Percentiles rank a stretch among this genome's conserved stretches.
Conservation (phyloP, 2,329 filamentous ascomycete species). For the Metarhizium sp. region DNA sequence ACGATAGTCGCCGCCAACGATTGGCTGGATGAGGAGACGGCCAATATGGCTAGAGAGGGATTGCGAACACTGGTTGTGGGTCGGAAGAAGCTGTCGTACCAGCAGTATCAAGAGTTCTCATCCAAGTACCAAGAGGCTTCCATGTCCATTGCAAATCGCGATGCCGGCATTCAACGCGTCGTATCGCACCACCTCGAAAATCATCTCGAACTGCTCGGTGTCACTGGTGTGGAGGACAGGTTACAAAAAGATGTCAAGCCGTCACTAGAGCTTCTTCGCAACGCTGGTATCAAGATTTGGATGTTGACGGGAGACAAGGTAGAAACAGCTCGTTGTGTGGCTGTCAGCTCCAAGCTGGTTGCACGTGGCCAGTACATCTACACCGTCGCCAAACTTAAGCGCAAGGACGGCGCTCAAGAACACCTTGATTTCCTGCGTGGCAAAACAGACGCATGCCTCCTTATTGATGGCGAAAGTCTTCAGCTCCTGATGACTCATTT, state of each 20-base stretch:
- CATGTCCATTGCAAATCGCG: constrained; percentile 68
- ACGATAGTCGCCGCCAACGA: constrained; percentile 91
- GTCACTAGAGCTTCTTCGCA: constrained; percentile 86
- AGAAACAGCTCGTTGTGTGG: constrained; percentile 92
- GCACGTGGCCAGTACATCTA: constrained; percentile 92
- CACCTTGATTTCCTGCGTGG: constrained; percentile 80
- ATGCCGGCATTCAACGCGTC: constrained; percentile 70
- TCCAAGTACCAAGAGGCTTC: constrained; percentile 69
- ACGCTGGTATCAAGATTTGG: constrained; percentile 98
- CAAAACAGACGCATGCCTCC: constrained; percentile 77
- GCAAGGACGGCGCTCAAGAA: constrained; percentile 77
- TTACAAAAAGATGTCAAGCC: constrained; percentile 93
- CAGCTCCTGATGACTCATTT: constrained; percentile 76
- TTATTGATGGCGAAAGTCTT: constrained; percentile 91
- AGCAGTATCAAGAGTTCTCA: constrained; percentile 76
- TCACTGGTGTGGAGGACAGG: constrained; percentile 96
- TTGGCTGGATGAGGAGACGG: constrained; percentile 97
- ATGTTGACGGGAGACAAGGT: constrained; percentile 99
- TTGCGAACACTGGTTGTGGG: constrained; percentile 90
- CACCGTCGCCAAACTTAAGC: constrained; percentile 76
- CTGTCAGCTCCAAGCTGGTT: constrained; percentile 88
- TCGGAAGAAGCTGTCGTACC: constrained; percentile 70
- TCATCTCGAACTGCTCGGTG: constrained; percentile 86
- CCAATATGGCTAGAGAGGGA: constrained; percentile 98
- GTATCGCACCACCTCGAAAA: constrained; percentile 75